Base-by-base conservation (phyloP, 805 yeast genomes). In the Starmera amethionina region DNA sequence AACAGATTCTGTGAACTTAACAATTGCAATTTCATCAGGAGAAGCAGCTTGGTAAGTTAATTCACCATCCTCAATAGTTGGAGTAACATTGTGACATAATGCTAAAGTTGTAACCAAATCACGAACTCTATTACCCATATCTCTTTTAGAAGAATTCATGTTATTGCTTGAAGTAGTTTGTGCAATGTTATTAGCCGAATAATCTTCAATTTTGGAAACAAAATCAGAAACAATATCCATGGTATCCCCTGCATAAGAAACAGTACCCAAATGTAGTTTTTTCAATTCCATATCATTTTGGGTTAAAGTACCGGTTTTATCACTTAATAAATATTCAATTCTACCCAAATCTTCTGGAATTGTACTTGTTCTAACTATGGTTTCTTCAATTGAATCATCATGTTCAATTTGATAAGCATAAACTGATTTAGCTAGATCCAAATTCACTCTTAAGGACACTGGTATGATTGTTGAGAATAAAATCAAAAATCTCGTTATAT, bases 341-440 rank as follows among this genome's bases (percentile, higher is more conserved):
- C 99, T 72, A 25, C 99, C 99, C 47, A 93, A 68, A 62, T 93
- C 99, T 60, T 93, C 99, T 2, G 98, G 98, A 35, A 93, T 93
- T 0, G 98, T 94, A 42, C 96, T 86, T 2, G 98, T 93, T 56
- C 99, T 77, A 5, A 94, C 99, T 39, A 94, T 77, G 0, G 97
- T 89, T 8, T 79, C 86, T 2, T 86, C 80, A 15, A 93, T 93
- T 4, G 78, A 70, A 13, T 57, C 47, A 58, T 93, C 99, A 45
- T 85, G 88, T 58, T 93, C 95, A 46, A 94, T 93, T 58, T 93
- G 96, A 44, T 85, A 79, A 1, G 97, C 96, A 56, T 93, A 93
- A 2, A 93, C 97, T 0, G 96, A 81, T 59, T 93, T 93, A 9
- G 96, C 98, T 55, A 93, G 73, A 59, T 93, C 99, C 33, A 93